Base-by-base conservation (phyloP, 2,329 filamentous ascomycete species). In the Cordyceps tenuipes region DNA sequence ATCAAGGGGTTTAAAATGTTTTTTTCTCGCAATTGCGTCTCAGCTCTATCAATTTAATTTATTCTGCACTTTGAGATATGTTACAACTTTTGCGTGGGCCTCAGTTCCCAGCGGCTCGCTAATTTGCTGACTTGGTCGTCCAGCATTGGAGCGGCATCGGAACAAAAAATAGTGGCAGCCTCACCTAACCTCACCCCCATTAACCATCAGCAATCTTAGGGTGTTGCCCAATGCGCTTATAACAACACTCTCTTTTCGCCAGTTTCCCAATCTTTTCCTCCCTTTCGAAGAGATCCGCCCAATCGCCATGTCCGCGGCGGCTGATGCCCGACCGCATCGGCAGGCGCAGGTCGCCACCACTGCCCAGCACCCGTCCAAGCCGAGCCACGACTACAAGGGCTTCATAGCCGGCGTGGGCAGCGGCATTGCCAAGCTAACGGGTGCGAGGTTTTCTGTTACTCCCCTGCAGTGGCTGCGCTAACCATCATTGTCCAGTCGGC, bases 391-490 rank as follows among this genome's bases (percentile, higher is more conserved):
- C 71, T 97, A 97, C 79, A 92, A 90, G 69, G 94, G 93, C n/a
- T 99, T 97, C 71, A 90, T 97, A 31, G 94, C 90, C 0, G 94
- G 94, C n/a, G 85, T 97, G 7, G 97, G 97, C 71, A 96, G 90
- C 43, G 94, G 94, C 26, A 88, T 97, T 68, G 87, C 92, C 61
- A 97, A 97, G 76, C 77, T 97, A 61, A 85, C 83, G 68, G 90
- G 91, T 93, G 74, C 43, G 26, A 8, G 9, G 1, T 6, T 29
- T 34, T 12, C 21, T 21, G 5, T 8, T 2, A 15, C 15, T 12
- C 17, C 12, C 12, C 15, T 3, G 3, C 3, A 9, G 19, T 21
- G 34, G 3, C n/a, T 5, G 9, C 5, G 15, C 39, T 43, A 23
- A 10, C 43, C 26, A 5, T 47, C 13, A 5, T 23, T 12, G 10